Evolutionary conservation across 2,329 filamentous ascomycete genomes (phyloP), one percentile per base, ranked within the genome.

Genomic region (Fusarium neocosmosporiellum): DNA sequence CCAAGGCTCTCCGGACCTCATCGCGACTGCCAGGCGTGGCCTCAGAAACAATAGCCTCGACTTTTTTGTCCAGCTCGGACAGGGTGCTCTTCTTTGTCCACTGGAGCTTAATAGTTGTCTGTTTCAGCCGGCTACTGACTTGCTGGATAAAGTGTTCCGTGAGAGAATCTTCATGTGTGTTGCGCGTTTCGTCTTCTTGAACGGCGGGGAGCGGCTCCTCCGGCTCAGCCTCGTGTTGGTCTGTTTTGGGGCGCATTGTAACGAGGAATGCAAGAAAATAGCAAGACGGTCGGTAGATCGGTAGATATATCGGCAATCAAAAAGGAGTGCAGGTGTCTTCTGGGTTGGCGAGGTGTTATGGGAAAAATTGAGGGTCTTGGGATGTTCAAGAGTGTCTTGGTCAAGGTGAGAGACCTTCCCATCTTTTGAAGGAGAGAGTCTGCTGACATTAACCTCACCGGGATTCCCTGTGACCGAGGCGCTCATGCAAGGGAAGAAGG

Each of bases 341-440:
- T 29, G 34, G 46, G 27, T 29, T 39, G 53, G 31, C 18, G 18
- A 31, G 27, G 18, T 18, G 46, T 53, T 31, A 31, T 53, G 46
- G 11, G 27, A 53, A 31, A n/a, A 18, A 31, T 31, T 20, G 27
- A 50, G 43, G 13, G 27, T 20, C 46, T 53, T 31, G 46, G 20
- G 29, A 7, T 31, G 27, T 48, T 48, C 41, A 36, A 43, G 37
- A 48, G 24, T 41, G 29, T 31, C 46, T 22, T 36, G 14, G 27
- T 60, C 34, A 66, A 43, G 48, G 24, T 36, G 66, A 54, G 59
- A 68, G 67, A 37, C 13, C 13, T n/a, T 8, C 20, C 27, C 31
- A 27, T 31, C 55, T 68, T 71, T 60, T 69, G 39, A 71, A 69
- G 60, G n/a, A 37, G 39, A n/a, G 16, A 37, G 53, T 9, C 41